Evolutionary conservation across 352 stramenopile genomes (phyloP).

Genomic region (Globisporangium viniferum): DNA sequence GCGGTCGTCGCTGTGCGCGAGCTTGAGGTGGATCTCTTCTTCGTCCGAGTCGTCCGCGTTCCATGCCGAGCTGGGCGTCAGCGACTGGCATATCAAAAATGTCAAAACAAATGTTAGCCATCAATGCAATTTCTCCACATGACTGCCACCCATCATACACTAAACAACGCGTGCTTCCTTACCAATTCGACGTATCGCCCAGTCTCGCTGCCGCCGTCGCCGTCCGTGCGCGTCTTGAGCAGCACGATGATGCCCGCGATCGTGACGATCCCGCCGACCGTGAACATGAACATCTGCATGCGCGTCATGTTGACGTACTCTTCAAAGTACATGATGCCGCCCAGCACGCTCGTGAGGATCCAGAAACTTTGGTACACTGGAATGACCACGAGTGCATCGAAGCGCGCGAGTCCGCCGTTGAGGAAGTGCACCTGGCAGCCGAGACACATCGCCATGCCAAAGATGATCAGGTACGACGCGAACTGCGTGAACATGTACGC

Average conservation of each 20-base stretch:
- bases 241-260: constrained; percentile 76
- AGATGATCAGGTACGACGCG: constrained; percentile 80
- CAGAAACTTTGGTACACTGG: constrained; percentile 91
- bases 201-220: constrained; percentile 20
- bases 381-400: constrained; percentile 87
- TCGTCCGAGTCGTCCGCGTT: constrained; percentile 81
- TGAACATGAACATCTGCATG: constrained; percentile 79
- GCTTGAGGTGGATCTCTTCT: constrained; percentile 72
- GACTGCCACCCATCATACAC: background rate
- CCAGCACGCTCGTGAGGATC: constrained; percentile 88
- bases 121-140: background rate
- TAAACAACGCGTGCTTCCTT: constrained; percentile 12
- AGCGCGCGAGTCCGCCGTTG: constrained; percentile 85
- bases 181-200: constrained; percentile 71
- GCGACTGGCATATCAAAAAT: constrained; percentile 33
- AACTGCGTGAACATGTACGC: constrained; percentile 73
- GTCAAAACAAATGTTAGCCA: background rate
- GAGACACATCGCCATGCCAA: constrained; percentile 60
- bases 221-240: constrained; percentile 51
- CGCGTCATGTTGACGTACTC: constrained; percentile 86
- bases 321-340: constrained; percentile 92
- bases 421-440: constrained; percentile 86
- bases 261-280: constrained; percentile 66
- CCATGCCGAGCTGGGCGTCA: constrained; percentile 79
- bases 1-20: constrained; percentile 24